These are phyloP conservation scores for Paxillus rubicundulus DNA, from an alignment of 768 basidiomycete species.

Conservation along the genomic window DNA sequence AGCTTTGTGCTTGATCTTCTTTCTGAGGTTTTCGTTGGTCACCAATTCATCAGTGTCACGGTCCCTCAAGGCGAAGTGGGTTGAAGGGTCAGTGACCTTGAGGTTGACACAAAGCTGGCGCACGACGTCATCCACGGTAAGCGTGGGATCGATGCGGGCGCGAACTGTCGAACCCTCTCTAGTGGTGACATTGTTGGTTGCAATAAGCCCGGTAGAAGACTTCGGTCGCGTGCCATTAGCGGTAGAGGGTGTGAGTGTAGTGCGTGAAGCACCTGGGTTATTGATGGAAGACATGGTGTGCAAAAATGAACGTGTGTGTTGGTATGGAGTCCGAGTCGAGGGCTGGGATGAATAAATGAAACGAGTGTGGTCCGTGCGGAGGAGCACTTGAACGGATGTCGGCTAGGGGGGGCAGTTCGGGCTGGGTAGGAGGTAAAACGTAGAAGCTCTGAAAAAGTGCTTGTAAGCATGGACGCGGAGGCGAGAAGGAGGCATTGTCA, in stretches of 20 bases:
- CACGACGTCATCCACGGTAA: slow-evolving; percentile 82
- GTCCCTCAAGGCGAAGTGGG: slow-evolving; percentile 76
- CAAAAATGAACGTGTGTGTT: slow-evolving; percentile 33
- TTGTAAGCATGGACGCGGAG: slow-evolving; percentile 4
- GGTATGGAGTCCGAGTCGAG: not conserved
- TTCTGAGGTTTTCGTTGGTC: slow-evolving; percentile 82
- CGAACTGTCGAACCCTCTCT: slow-evolving; percentile 73
- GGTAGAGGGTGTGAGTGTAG: slow-evolving; percentile 25
- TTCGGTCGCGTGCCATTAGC: slow-evolving; percentile 37
- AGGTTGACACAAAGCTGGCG: slow-evolving; percentile 80
- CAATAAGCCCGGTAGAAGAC: slow-evolving; percentile 53
- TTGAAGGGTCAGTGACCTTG: slow-evolving; percentile 70
- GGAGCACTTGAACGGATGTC: not conserved
- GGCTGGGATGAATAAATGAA: not conserved
- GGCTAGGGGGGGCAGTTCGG: not conserved
- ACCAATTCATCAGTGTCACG: slow-evolving; percentile 75
- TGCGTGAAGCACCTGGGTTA: slow-evolving; percentile 32
- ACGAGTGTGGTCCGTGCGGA: not conserved
- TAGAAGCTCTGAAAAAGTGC: slow-evolving; percentile 3
- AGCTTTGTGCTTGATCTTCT: slow-evolving; percentile 75
- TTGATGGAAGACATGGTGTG: slow-evolving; percentile 27
- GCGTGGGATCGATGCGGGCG: slow-evolving; percentile 79
- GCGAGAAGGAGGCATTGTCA: slow-evolving; percentile 30
- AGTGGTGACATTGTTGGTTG: slow-evolving; percentile 83
- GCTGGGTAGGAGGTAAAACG: not conserved